These are phyloP conservation scores for Erigeron philadelphicus DNA, from an alignment of 140 eudicot genomes.

Conservation along the genomic window DNA sequence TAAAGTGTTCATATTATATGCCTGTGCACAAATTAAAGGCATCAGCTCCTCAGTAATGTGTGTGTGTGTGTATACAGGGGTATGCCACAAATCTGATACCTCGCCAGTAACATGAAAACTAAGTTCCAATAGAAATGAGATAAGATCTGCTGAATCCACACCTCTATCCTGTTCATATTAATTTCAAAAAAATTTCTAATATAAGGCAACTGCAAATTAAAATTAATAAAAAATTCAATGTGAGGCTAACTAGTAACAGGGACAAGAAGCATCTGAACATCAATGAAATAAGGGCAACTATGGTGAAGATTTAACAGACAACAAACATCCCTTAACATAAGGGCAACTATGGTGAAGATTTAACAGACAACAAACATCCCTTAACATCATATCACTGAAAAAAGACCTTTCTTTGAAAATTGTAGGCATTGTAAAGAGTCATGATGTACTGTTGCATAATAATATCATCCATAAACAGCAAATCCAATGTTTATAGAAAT, in stretches of 20 bases:
- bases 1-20: conserved; percentile 68
- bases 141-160: conserved; percentile 84
- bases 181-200: conserved; percentile 11
- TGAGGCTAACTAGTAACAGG: background rate
- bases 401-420: background rate
- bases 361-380: background rate
- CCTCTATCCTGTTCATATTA: conserved; percentile 64
- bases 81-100: conserved; percentile 40
- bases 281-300: background rate
- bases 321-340: background rate
- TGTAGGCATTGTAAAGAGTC: background rate
- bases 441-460: background rate
- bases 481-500: conserved; percentile 3
- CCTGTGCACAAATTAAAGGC: conserved; percentile 38
- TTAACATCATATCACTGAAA: background rate
- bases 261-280: background rate
- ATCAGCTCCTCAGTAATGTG: background rate
- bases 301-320: background rate
- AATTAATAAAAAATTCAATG: background rate
- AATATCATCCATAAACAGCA: conserved; percentile 10
- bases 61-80: background rate
- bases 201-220: conserved; percentile 1
- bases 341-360: background rate
- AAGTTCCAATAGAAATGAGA: conserved; percentile 86
- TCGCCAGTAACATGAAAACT: conserved; percentile 92